These are phyloP conservation scores for Hymenoscyphus infarciens DNA, from an alignment of 2,329 filamentous ascomycete genomes.

Conservation along the genomic window DNA sequence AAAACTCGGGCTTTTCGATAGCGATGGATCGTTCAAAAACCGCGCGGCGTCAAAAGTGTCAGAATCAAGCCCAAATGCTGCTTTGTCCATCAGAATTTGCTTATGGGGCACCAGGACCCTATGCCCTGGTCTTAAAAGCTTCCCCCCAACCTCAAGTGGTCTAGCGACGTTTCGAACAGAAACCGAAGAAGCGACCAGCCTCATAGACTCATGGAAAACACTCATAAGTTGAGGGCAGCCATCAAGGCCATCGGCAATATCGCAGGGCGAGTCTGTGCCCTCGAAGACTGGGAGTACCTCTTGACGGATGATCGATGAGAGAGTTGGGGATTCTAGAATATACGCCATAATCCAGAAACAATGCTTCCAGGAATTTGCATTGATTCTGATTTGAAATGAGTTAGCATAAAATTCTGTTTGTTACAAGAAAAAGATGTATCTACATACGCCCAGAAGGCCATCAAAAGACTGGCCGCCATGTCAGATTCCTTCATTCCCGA, in stretches of 20 bases:
- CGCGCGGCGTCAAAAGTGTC: slow-evolving; percentile 5
- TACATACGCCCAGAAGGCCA: slow-evolving; percentile 3
- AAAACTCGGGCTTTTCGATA: not conserved
- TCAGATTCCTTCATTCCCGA: not conserved
- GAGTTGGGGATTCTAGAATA: not conserved
- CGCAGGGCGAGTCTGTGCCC: not conserved
- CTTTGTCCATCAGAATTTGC: slow-evolving; percentile 9
- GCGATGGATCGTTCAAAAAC: slow-evolving; percentile 2
- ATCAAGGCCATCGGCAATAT: not conserved
- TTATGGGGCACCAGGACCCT: slow-evolving; percentile 9
- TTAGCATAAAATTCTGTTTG: not conserved
- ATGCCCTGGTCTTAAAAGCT: slow-evolving; percentile 10
- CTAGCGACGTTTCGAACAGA: slow-evolving; percentile 9
- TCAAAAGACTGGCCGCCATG: not conserved
- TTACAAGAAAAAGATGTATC: not conserved
- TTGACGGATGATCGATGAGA: not conserved
- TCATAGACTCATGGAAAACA: slow-evolving; percentile 10
- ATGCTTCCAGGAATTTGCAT: slow-evolving; percentile 8
- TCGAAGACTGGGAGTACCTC: slow-evolving; percentile 9
- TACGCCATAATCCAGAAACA: slow-evolving; percentile 16
- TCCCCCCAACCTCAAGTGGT: slow-evolving; percentile 3
- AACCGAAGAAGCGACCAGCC: not conserved
- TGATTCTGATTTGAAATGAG: slow-evolving; percentile 7
- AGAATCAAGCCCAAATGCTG: not conserved
- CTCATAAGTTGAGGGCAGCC: not conserved